Evolutionary conservation across 345 rosid genomes (phyloP).

Genomic region (Gossypium longicalyx): DNA sequence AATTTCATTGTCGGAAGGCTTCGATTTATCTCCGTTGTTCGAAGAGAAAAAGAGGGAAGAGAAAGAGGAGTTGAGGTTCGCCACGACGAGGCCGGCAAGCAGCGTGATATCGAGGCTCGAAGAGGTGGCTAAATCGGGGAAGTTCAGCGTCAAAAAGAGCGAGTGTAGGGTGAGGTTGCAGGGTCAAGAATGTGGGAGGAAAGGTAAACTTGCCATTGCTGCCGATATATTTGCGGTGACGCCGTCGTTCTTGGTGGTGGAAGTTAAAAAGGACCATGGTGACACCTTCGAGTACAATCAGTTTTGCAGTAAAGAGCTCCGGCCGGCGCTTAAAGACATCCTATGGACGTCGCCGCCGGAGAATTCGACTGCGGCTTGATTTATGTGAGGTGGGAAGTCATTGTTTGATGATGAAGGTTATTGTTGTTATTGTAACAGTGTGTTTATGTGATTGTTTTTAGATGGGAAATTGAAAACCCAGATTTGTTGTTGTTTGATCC

Average conservation of each 20-base stretch:
- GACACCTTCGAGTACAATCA: slow-evolving; percentile 86
- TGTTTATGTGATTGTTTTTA: background rate
- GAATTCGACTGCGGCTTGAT: slow-evolving; percentile 46
- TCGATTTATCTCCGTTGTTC: slow-evolving; percentile 77
- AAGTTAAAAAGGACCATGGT: slow-evolving; percentile 86
- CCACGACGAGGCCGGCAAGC: slow-evolving; percentile 72
- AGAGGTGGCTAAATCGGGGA: slow-evolving; percentile 62
- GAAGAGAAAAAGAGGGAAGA: slow-evolving; percentile 87
- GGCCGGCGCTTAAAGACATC: slow-evolving; percentile 91
- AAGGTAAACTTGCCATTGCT: slow-evolving; percentile 70
- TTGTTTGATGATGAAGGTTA: background rate
- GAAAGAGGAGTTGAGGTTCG: slow-evolving; percentile 75
- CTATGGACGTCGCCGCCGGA: slow-evolving; percentile 58
- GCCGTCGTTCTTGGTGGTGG: slow-evolving; percentile 71
- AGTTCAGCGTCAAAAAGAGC: slow-evolving; percentile 66
- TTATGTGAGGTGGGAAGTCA: background rate
- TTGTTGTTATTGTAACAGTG: background rate
- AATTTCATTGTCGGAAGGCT: slow-evolving; percentile 81
- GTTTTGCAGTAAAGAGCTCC: slow-evolving; percentile 75
- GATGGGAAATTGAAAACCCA: background rate
- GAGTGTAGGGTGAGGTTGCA: slow-evolving; percentile 67
- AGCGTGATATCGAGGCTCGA: slow-evolving; percentile 79
- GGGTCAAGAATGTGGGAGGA: slow-evolving; percentile 75
- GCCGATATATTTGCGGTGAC: slow-evolving; percentile 79
- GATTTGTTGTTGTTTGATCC: background rate